Percentiles rank a stretch among this genome's conserved stretches.
These are phyloP conservation scores for Solanum lycopersicoides DNA, from an alignment of 257 asterid genomes.

Conservation along the genomic window DNA sequence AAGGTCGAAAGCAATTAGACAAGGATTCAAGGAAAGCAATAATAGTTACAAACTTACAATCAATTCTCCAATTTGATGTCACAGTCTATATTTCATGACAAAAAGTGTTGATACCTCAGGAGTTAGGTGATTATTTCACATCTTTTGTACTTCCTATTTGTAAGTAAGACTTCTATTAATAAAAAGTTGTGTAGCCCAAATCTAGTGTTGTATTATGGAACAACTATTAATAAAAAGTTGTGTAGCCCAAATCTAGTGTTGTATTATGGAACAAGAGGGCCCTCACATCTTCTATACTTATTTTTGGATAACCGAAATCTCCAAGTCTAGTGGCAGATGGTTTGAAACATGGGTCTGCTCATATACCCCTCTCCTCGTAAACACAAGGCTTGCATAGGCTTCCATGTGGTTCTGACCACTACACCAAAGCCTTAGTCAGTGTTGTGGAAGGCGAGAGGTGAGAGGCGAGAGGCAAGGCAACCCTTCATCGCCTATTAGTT, in stretches of 20 bases:
- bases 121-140: background rate
- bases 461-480: background rate
- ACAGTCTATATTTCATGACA: background rate
- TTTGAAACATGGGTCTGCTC: background rate
- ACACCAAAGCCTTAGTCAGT: background rate
- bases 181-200: too few relatives aligned
- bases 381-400: background rate
- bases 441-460: background rate
- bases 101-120: background rate
- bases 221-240: too few relatives aligned
- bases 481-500: background rate
- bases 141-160: background rate
- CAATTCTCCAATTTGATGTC: background rate
- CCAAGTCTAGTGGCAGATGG: background rate
- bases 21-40: background rate
- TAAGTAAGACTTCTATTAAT: background rate
- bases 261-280: background rate
- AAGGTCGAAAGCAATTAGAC: background rate
- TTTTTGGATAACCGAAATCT: background rate
- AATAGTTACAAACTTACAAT: background rate
- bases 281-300: background rate
- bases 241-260: background rate
- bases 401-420: background rate
- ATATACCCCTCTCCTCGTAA: background rate
- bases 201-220: too few relatives aligned